A percentile compares a stretch with the other conserved stretches of the same genome.
These are phyloP conservation scores for Microdochium paspali DNA, from an alignment of 2,329 filamentous ascomycete genomes.

Conservation along the genomic window DNA sequence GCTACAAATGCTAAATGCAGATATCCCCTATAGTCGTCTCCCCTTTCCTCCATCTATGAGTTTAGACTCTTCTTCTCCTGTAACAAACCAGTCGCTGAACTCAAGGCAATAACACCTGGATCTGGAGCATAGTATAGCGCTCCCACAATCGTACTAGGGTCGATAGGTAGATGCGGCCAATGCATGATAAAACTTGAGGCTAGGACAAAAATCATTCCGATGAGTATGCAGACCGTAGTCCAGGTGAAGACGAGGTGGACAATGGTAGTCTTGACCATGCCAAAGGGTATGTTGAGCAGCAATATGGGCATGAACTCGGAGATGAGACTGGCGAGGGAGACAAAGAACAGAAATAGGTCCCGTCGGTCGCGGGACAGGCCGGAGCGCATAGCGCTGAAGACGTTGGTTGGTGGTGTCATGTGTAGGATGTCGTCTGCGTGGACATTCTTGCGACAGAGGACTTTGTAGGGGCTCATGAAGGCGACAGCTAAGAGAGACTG, in stretches of 20 bases:
- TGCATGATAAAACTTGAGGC: slow-evolving; percentile 23
- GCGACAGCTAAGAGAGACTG: slow-evolving; percentile 22
- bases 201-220: slow-evolving; percentile 27
- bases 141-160: slow-evolving; percentile 30
- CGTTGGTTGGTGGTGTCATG: slow-evolving; percentile 28
- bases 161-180: slow-evolving; percentile 32
- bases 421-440: slow-evolving; percentile 26
- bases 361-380: slow-evolving; percentile 15
- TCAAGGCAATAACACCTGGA: not conserved
- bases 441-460: slow-evolving; percentile 25
- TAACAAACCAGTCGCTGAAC: not conserved
- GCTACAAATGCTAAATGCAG: too few species aligned
- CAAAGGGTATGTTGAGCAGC: slow-evolving; percentile 36
- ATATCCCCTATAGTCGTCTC: too few species aligned
- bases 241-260: slow-evolving; percentile 28
- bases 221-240: slow-evolving; percentile 23
- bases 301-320: slow-evolving; percentile 36
- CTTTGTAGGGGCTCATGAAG: slow-evolving; percentile 27
- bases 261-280: slow-evolving; percentile 26
- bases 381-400: slow-evolving; percentile 29
- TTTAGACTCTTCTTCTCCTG: not conserved
- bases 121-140: slow-evolving; percentile 27
- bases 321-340: slow-evolving; percentile 28
- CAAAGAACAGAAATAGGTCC: slow-evolving; percentile 24
- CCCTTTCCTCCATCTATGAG: not conserved